Conservation (phyloP, 371 early-diverging fungal species). For the Conidiobolus incongruus region DNA sequence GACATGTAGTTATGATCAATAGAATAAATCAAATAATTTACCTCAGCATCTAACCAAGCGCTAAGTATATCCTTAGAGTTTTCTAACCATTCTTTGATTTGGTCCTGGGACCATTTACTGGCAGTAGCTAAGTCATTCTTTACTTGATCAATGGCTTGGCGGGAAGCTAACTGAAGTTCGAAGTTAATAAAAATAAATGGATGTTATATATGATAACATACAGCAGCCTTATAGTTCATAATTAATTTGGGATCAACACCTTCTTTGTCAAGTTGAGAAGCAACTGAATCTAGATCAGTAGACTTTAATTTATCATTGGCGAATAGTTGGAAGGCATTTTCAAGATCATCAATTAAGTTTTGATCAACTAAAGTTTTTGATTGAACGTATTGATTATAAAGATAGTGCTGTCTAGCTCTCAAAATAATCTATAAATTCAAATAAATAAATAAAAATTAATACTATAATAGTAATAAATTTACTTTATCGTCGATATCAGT, state of each 20-base stretch:
- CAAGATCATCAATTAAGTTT: slow-evolving; percentile 22
- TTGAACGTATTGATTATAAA: slow-evolving; percentile 37
- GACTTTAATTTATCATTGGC: slow-evolving; percentile 23
- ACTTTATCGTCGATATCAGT: slow-evolving; percentile 99
- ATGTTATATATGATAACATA: neutral
- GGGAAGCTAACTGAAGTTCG: no score
- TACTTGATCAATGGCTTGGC: no score
- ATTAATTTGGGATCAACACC: neutral
- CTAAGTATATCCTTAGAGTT: slow-evolving; percentile 19
- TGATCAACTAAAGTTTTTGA: slow-evolving; percentile 12
- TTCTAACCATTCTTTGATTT: neutral
- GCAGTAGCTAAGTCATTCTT: no score
- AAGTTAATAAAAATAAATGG: no score
- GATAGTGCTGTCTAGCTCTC: slow-evolving; percentile 67
- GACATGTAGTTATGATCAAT: neutral
- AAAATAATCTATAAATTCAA: slow-evolving; percentile 59
- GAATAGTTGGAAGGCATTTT: slow-evolving; percentile 34
- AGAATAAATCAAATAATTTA: slow-evolving; percentile 8
- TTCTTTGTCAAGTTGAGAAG: neutral
- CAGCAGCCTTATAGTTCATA: neutral
- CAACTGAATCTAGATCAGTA: neutral
- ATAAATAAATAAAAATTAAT: no score
- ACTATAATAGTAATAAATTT: neutral
- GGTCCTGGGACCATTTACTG: no score
- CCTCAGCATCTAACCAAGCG: slow-evolving; percentile 27